These are phyloP conservation scores for Suillus weaverae DNA, from an alignment of 768 basidiomycete genomes.

Conservation along the genomic window DNA sequence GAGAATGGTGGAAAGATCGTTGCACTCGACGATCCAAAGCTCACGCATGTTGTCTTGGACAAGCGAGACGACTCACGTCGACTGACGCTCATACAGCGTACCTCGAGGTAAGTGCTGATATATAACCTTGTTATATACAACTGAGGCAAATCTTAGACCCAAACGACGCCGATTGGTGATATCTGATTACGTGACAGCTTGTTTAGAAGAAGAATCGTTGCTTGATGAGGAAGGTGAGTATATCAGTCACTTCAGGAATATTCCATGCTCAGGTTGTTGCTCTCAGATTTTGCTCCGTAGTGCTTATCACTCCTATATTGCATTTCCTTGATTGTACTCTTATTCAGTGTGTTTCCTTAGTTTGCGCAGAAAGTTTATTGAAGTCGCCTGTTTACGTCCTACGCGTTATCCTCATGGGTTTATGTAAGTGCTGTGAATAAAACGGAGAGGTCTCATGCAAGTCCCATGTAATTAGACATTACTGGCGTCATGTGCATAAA, in stretches of 20 bases:
- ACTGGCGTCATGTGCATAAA: too few species aligned
- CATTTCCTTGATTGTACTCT: neutral
- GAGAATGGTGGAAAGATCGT: conserved; percentile 75
- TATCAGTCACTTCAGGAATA: neutral
- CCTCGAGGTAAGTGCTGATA: conserved; percentile 57
- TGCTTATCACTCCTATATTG: neutral
- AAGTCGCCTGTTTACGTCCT: neutral
- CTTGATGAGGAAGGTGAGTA: conserved; percentile 79
- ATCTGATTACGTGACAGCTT: conserved; percentile 74
- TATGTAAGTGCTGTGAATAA: neutral
- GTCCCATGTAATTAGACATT: too few species aligned
- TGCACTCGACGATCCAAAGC: conserved; percentile 68
- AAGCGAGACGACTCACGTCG: conserved; percentile 79
- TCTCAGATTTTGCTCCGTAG: conserved; percentile 25
- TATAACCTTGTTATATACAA: conserved; percentile 2
- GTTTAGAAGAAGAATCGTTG: conserved; percentile 79
- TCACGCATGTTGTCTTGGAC: conserved; percentile 87
- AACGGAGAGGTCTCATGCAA: too few species aligned
- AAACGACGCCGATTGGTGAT: conserved; percentile 79
- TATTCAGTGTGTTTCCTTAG: neutral
- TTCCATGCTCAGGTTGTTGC: neutral
- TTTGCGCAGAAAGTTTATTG: neutral
- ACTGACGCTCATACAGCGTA: conserved; percentile 65
- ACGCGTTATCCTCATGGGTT: neutral
- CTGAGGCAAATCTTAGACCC: conserved; percentile 49